Evolutionary conservation across 345 rosid species (phyloP).

Genomic region (Lenwebbia sp.): DNA sequence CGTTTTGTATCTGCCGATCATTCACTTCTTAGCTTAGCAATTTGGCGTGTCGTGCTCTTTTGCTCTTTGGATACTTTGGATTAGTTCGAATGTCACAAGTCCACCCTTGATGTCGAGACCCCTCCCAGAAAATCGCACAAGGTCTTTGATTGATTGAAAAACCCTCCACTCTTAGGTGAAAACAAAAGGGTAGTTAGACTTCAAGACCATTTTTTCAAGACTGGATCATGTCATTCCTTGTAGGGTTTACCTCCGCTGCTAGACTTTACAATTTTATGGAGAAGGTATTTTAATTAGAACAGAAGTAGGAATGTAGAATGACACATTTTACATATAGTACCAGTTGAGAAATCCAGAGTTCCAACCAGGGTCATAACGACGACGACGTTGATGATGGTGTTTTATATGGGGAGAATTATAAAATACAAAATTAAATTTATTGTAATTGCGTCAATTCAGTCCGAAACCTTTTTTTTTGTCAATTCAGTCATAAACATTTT

Average conservation of each 20-base stretch:
- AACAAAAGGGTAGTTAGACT: neutral
- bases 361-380: neutral
- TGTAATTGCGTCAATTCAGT: no score
- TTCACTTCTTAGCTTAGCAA: neutral
- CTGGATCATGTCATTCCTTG: neutral
- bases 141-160: neutral
- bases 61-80: neutral
- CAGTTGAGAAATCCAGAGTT: neutral
- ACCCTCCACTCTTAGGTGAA: slow-evolving; percentile 2
- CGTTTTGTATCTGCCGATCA: neutral
- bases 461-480: no score
- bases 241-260: neutral
- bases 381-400: neutral
- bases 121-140: neutral
- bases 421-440: no score
- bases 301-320: neutral
- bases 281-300: neutral
- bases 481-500: no score
- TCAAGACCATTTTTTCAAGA: neutral
- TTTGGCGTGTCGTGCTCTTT: neutral
- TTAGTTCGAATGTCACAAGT: neutral
- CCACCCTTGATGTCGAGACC: neutral
- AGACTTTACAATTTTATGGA: neutral
- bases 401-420: neutral
- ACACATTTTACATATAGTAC: neutral